These are phyloP conservation scores for Xylariaceae sp. DNA, from an alignment of 2,329 filamentous ascomycete species.

Conservation along the genomic window DNA sequence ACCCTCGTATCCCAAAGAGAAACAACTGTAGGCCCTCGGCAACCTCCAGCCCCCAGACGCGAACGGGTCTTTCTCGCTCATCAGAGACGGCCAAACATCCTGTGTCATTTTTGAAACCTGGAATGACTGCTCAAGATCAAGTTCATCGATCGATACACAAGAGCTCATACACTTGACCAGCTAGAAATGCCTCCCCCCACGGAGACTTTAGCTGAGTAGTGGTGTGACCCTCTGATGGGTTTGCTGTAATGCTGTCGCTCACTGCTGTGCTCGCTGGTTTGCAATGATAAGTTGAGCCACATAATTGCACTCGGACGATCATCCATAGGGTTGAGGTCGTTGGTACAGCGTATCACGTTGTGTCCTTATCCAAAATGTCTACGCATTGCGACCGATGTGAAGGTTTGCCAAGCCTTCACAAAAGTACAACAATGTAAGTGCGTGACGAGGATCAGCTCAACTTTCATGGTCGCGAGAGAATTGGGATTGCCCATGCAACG, in stretches of 20 bases:
- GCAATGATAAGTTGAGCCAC: conserved; percentile 16
- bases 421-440: conserved; percentile 35
- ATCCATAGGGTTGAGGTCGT: conserved; percentile 14
- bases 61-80: too few relatives aligned
- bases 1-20: too few relatives aligned
- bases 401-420: conserved; percentile 51
- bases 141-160: too few relatives aligned
- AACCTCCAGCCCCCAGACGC: too few relatives aligned
- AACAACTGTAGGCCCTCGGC: too few relatives aligned
- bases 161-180: too few relatives aligned
- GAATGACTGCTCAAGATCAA: too few relatives aligned
- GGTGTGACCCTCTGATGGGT: not conserved
- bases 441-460: conserved; percentile 56
- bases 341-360: conserved; percentile 15
- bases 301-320: not conserved
- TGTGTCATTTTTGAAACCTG: too few relatives aligned
- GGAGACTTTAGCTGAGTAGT: too few relatives aligned
- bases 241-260: conserved; percentile 35
- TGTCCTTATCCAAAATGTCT: conserved; percentile 23
- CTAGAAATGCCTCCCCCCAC: too few relatives aligned
- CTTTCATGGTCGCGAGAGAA: conserved; percentile 40
- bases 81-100: too few relatives aligned
- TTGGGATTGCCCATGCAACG: conserved; percentile 14
- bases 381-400: conserved; percentile 21
- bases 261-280: conserved; percentile 48